phyloP scores from a whole-genome alignment of 2,329 filamentous ascomycete genomes.

The Lasiodiplodia citricola region DNA sequence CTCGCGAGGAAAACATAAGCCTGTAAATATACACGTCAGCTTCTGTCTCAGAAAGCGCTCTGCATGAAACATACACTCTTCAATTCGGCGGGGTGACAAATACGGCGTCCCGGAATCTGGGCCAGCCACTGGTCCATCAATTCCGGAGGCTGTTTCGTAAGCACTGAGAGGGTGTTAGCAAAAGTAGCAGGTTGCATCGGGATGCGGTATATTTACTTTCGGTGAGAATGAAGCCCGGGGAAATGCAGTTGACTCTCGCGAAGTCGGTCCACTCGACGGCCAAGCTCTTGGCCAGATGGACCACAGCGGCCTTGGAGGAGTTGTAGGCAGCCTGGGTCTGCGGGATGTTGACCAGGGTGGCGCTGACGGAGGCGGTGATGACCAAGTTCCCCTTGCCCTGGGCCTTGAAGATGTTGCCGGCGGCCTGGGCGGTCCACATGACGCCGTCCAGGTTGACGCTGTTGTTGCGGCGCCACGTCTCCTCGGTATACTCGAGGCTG shows the following conservation, averaged over 20 bases:
- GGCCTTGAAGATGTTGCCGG: conserved; percentile 43
- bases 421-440: conserved; percentile 47
- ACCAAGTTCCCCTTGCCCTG: conserved; percentile 43
- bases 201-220: not conserved
- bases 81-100: conserved; percentile 8
- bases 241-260: conserved; percentile 23
- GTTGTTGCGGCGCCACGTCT: conserved; percentile 11
- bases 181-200: not conserved
- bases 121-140: conserved; percentile 16
- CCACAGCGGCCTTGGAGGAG: conserved; percentile 32
- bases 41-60: not conserved
- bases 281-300: conserved; percentile 32
- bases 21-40: not conserved
- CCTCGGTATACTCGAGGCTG: conserved; percentile 15
- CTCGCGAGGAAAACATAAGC: conserved; percentile 25
- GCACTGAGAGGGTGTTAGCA: not conserved
- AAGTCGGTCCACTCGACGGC: conserved; percentile 35
- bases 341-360: conserved; percentile 47
- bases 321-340: conserved; percentile 44
- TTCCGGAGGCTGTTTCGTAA: conserved; percentile 11
- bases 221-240: conserved; percentile 19
- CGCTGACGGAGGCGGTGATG: conserved; percentile 47
- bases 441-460: conserved; percentile 38
- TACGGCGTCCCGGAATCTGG: conserved; percentile 15
- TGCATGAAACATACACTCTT: not conserved